phyloP scores from a whole-genome alignment of 2,329 filamentous ascomycete species.

The Aureobasidium sp. region DNA sequence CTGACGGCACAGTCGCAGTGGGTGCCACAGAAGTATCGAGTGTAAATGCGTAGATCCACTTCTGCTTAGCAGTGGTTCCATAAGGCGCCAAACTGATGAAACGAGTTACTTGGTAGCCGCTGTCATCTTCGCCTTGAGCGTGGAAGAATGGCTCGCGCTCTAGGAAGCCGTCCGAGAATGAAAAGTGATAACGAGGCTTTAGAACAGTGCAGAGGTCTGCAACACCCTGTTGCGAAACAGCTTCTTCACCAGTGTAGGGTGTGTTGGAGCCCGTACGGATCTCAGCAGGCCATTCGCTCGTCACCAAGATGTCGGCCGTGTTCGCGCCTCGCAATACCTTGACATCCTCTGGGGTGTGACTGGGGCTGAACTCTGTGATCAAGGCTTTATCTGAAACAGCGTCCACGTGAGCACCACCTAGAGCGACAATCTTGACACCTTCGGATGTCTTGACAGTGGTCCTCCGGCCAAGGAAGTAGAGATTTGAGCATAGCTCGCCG shows the following conservation, averaged over 20 bases:
- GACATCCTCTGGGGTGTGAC: conserved; percentile 14
- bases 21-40: conserved; percentile 57
- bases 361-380: conserved; percentile 19
- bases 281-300: conserved; percentile 72
- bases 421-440: conserved; percentile 74
- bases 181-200: conserved; percentile 89
- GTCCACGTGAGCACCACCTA: conserved; percentile 56
- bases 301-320: conserved; percentile 77
- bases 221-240: conserved; percentile 53
- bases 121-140: conserved; percentile 42
- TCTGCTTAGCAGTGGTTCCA: conserved; percentile 68
- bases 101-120: conserved; percentile 60
- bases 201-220: conserved; percentile 69
- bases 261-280: conserved; percentile 63
- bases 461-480: conserved; percentile 82
- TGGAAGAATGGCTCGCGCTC: conserved; percentile 92
- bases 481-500: conserved; percentile 73
- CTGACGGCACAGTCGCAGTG: conserved; percentile 54
- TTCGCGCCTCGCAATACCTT: conserved; percentile 68
- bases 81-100: conserved; percentile 84
- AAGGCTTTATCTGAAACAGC: conserved; percentile 58
- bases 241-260: conserved; percentile 38
- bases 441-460: conserved; percentile 84
- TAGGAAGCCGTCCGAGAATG: conserved; percentile 65
- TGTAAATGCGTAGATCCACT: conserved; percentile 62